Percentiles rank a stretch among this genome's conserved stretches.
Conservation (phyloP, 768 basidiomycete genomes). For the Pleurotus eryngii region DNA sequence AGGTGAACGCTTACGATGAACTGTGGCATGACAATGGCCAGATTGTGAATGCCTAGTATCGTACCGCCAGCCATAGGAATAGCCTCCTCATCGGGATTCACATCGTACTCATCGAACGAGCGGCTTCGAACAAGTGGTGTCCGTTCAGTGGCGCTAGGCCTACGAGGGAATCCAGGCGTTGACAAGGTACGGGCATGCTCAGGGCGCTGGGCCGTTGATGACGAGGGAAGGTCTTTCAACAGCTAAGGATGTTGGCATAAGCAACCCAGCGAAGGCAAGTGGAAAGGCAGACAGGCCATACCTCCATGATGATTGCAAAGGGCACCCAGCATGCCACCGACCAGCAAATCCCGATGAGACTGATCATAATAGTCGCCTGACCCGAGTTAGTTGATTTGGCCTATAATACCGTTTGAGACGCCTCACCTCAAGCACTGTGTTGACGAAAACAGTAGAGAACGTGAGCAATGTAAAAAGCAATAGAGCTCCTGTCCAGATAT, state of each 20-base stretch:
- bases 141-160: slow-evolving; percentile 37
- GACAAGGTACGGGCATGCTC: slow-evolving; percentile 55
- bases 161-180: slow-evolving; percentile 36
- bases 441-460: slow-evolving; percentile 83
- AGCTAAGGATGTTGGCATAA: slow-evolving; percentile 38
- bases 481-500: slow-evolving; percentile 91
- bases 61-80: slow-evolving; percentile 80
- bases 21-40: slow-evolving; percentile 94
- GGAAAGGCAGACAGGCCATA: slow-evolving; percentile 20
- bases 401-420: neutral
- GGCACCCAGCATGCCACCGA: slow-evolving; percentile 98
- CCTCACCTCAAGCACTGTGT: slow-evolving; percentile 66
- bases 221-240: slow-evolving; percentile 66
- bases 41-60: slow-evolving; percentile 90
- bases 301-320: slow-evolving; percentile 98
- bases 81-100: slow-evolving; percentile 31
- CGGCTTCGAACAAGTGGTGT: slow-evolving; percentile 61
- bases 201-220: slow-evolving; percentile 31
- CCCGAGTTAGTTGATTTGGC: neutral
- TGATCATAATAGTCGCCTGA: slow-evolving; percentile 79
- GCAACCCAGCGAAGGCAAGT: neutral
- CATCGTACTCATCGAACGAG: slow-evolving; percentile 49
- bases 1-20: slow-evolving; percentile 64
- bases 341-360: slow-evolving; percentile 91
- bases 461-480: slow-evolving; percentile 77